Base-by-base conservation (phyloP, 495 filamentous ascomycete species). In the Trichoderma reesei region DNA sequence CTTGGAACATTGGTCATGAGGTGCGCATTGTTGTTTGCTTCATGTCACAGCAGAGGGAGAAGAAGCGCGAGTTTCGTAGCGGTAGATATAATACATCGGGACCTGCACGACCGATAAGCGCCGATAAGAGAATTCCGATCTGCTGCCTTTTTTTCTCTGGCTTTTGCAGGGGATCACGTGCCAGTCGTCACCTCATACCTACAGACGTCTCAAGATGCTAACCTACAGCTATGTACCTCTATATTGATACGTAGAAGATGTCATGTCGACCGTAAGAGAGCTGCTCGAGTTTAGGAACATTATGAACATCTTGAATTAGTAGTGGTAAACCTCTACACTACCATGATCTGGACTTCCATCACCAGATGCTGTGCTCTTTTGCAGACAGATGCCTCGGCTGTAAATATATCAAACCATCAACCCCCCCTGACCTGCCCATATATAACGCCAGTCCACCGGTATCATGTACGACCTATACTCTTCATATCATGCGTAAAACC, bases 1-100 rank as follows among this genome's bases (percentile, higher is more conserved):
- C 77, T 72, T 72, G 71, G 73, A 75, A 78, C 77, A 79, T 79
- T 66, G 65, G 71, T 74, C 78, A 77, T 70, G 66, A 67, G 31
- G 48, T 56, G 63, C 48, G 64, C 73, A 77, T 77, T 41, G 31
- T 65, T 46, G n/a, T n/a, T n/a, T 56, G 51, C 51, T 31, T 56
- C 34, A 56, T 34, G 34, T 31, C 20, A 34, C 5, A 26, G 48
- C 51, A 56, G 51, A 11, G 9, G 26, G 20, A 56, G 51, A 26
- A 56, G 31, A 56, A n/a, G 31, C 18, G 13, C 20, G 10, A 33
- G 34, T 31, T 4, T 39, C 37, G 10, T 5, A 39, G 5, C 16
- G 16, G 13, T n/a, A n/a, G n/a, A n/a, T n/a, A n/a, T n/a, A n/a
- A n/a, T n/a, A n/a, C n/a, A n/a, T n/a, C 16, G 10, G 59, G 34